Evolutionary conservation across 1,139 yeast genomes (phyloP).

Genomic region (Sugiyamaella pinicola): DNA sequence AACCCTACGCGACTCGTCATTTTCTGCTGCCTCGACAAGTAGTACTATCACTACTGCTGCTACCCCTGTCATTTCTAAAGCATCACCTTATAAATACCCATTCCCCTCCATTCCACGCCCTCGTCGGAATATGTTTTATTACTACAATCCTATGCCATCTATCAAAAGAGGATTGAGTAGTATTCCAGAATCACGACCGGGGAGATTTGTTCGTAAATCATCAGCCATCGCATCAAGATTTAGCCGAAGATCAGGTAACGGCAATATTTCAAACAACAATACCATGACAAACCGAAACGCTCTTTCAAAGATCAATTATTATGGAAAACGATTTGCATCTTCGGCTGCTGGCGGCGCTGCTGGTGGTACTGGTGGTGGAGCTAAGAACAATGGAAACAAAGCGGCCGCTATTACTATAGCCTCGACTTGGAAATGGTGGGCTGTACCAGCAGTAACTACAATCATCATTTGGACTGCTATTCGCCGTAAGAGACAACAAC

Average conservation of each 20-base stretch:
- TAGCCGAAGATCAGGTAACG: conserved; percentile 3
- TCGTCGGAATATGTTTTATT: conserved; percentile 58
- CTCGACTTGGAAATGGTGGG: conserved; percentile 56
- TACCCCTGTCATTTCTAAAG: not conserved
- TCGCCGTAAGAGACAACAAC: conserved; percentile 42
- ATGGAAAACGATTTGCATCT: conserved; percentile 19
- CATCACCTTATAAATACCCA: conserved; percentile 40
- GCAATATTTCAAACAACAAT: not conserved
- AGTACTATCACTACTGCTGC: conserved; percentile 11
- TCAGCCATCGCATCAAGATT: conserved; percentile 11
- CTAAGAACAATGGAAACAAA: not conserved
- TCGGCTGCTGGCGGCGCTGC: conserved; percentile 19
- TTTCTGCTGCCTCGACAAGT: too few relatives aligned
- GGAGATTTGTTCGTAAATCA: conserved; percentile 27
- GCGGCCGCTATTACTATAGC: not conserved
- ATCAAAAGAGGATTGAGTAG: conserved; percentile 35
- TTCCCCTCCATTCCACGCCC: conserved; percentile 69
- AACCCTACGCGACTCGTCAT: conserved; percentile 13
- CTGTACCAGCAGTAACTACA: conserved; percentile 59
- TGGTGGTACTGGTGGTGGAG: too few relatives aligned
- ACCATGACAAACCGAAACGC: conserved; percentile 6
- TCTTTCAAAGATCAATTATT: conserved; percentile 12
- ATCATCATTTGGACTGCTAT: conserved; percentile 68
- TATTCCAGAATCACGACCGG: conserved; percentile 27
- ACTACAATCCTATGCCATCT: conserved; percentile 45